These are phyloP conservation scores for Fusarium sp. DNA, from an alignment of 2,329 filamentous ascomycete species.

Conservation along the genomic window DNA sequence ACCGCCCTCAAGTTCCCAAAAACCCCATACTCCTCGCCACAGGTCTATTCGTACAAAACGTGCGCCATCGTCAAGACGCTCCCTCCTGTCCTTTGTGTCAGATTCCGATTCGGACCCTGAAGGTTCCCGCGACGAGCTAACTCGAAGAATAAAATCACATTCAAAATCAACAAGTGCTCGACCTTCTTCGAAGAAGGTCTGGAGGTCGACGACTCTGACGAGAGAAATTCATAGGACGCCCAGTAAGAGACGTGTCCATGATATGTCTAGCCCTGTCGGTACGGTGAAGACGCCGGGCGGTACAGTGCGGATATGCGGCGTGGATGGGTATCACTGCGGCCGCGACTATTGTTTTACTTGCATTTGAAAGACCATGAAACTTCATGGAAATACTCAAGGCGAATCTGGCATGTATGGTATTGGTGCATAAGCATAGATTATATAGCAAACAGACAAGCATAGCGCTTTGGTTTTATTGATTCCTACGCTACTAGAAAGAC, in stretches of 20 bases:
- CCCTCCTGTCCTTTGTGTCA: slow-evolving; percentile 58
- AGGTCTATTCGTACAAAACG: slow-evolving; percentile 42
- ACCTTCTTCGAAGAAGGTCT: slow-evolving; percentile 40
- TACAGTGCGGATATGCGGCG: slow-evolving; percentile 62
- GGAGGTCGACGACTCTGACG: slow-evolving; percentile 47
- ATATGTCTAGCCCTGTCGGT: slow-evolving; percentile 37
- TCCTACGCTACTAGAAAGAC: slow-evolving; percentile 44
- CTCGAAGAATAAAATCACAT: slow-evolving; percentile 29
- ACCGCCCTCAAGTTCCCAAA: slow-evolving; percentile 36
- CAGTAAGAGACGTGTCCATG: slow-evolving; percentile 34
- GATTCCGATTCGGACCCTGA: slow-evolving; percentile 56
- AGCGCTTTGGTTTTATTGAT: slow-evolving; percentile 38
- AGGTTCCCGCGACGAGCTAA: slow-evolving; percentile 52
- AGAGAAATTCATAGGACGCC: slow-evolving; percentile 46
- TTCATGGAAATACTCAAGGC: not conserved
- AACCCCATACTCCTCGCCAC: slow-evolving; percentile 45
- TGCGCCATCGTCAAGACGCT: slow-evolving; percentile 48
- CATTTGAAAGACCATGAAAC: slow-evolving; percentile 45
- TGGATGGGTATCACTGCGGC: slow-evolving; percentile 65
- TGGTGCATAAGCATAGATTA: not conserved
- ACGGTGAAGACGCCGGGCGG: slow-evolving; percentile 61
- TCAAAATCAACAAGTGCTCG: slow-evolving; percentile 26
- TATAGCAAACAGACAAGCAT: slow-evolving; percentile 18
- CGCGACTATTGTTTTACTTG: slow-evolving; percentile 71
- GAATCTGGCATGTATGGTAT: not conserved